Percentiles rank a stretch among this genome's conserved stretches.
Conservation (phyloP, 805 yeast genomes). For the Torulaspora maleeae region DNA sequence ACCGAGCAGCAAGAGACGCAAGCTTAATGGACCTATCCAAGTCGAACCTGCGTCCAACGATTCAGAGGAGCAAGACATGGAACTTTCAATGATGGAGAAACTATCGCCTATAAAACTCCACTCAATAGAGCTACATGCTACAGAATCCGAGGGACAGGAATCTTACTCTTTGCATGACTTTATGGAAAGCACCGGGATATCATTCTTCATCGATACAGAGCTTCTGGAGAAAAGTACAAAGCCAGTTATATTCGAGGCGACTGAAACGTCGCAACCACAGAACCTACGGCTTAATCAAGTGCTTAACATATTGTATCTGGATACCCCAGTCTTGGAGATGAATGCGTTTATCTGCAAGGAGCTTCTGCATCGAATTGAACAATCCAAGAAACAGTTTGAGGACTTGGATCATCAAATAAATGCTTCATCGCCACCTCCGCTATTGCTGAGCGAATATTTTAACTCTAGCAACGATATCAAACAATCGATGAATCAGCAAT, state of each 20-base stretch:
- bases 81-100: conserved; percentile 24
- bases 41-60: background rate
- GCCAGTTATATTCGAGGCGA: conserved; percentile 11
- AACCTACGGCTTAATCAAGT: conserved; percentile 13
- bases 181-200: conserved; percentile 20
- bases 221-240: conserved; percentile 10
- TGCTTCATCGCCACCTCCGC: conserved; percentile 50
- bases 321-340: conserved; percentile 38
- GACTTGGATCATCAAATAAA: conserved; percentile 45
- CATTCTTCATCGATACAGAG: conserved; percentile 18
- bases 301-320: conserved; percentile 22
- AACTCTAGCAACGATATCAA: conserved; percentile 38
- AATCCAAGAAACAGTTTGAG: conserved; percentile 45
- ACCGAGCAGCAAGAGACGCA: conserved; percentile 11
- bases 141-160: background rate
- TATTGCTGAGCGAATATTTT: conserved; percentile 47
- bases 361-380: conserved; percentile 45
- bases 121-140: conserved; percentile 3
- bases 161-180: conserved; percentile 18
- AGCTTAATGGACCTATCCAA: background rate
- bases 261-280: conserved; percentile 1
- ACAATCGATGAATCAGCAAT: conserved; percentile 43
- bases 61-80: conserved; percentile 16
- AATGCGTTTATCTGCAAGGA: conserved; percentile 53
- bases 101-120: conserved; percentile 27